These are phyloP conservation scores for Nakazawaea ishiwadae DNA, from an alignment of 805 yeast genomes.

Conservation along the genomic window DNA sequence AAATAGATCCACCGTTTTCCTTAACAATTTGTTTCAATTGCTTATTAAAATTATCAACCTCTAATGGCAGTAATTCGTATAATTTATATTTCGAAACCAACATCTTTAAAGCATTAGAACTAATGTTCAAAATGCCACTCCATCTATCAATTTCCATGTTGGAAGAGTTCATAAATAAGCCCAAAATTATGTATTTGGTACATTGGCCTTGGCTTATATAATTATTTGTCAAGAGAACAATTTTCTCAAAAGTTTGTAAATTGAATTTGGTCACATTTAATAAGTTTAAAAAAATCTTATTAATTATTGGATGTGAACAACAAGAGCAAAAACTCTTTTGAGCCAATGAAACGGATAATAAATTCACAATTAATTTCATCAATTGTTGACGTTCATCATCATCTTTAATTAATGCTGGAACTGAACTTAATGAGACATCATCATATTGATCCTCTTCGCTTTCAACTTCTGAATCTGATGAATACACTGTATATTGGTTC, in stretches of 20 bases:
- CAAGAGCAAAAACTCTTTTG: neutral
- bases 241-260: neutral
- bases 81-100: no score
- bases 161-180: constrained; percentile 4
- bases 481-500: neutral
- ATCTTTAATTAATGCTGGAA: constrained; percentile 1
- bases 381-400: constrained; percentile 3
- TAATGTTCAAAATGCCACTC: no score
- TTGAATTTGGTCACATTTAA: neutral
- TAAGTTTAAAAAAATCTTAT: neutral
- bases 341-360: neutral
- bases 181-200: constrained; percentile 5
- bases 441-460: neutral
- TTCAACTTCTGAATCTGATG: constrained; percentile 1
- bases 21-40: no score
- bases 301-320: neutral
- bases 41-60: no score
- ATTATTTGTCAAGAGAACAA: neutral
- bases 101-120: no score
- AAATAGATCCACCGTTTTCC: no score
- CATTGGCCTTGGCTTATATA: neutral
- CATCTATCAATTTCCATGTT: no score
- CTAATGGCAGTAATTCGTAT: no score
- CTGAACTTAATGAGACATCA: neutral
- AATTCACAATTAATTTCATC: constrained; percentile 7